Conservation (phyloP, 164 flowering plant species). For the Hamamelis virginiana region DNA sequence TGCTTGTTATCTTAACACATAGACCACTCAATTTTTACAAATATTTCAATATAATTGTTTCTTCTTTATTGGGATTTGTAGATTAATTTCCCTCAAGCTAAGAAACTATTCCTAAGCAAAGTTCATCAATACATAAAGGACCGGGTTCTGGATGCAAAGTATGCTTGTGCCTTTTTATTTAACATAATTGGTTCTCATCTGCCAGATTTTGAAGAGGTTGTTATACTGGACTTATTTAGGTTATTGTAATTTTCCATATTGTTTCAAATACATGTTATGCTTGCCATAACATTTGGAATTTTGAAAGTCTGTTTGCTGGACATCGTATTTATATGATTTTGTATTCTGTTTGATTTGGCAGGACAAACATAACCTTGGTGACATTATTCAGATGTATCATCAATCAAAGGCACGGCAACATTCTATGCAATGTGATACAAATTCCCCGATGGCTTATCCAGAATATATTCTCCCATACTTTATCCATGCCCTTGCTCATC, state of each 20-base stretch:
- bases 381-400: conserved; percentile 75
- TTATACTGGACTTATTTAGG: background rate
- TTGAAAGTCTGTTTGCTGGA: background rate
- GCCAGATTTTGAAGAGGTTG: conserved; percentile 71
- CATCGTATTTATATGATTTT: conserved; percentile 1
- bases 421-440: conserved; percentile 57
- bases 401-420: conserved; percentile 67
- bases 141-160: conserved; percentile 76
- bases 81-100: conserved; percentile 68
- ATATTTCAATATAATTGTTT: background rate
- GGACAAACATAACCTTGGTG: conserved; percentile 73
- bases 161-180: conserved; percentile 77
- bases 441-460: conserved; percentile 50
- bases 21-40: background rate
- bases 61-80: conserved; percentile 22
- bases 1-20: background rate
- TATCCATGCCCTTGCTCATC: conserved; percentile 90
- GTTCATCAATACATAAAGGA: conserved; percentile 90
- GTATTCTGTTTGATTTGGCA: conserved; percentile 35
- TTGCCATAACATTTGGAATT: background rate
- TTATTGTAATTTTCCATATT: background rate
- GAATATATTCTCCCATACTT: conserved; percentile 73
- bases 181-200: conserved; percentile 32
- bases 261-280: background rate
- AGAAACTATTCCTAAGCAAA: conserved; percentile 67